A percentile compares a stretch with the other conserved stretches of the same genome.
These are phyloP conservation scores for Fusarium guadeloupense DNA, from an alignment of 2,329 filamentous ascomycete genomes.

Conservation along the genomic window DNA sequence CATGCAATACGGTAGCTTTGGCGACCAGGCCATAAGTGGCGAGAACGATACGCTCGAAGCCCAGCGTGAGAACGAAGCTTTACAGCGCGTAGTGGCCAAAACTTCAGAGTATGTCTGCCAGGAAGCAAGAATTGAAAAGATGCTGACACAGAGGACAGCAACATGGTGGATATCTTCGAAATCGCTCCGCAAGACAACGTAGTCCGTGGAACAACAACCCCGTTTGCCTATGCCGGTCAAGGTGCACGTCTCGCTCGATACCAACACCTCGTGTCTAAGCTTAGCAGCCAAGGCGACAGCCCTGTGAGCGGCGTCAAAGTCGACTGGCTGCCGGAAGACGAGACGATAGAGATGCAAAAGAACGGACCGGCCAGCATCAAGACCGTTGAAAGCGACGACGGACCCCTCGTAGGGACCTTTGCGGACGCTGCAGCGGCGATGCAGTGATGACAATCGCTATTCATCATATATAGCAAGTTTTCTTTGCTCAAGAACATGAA, in stretches of 20 bases:
- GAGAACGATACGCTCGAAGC: conserved; percentile 70
- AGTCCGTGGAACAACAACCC: conserved; percentile 48
- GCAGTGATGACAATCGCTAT: conserved; percentile 42
- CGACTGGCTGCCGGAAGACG: conserved; percentile 66
- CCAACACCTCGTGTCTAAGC: conserved; percentile 68
- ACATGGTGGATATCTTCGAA: conserved; percentile 74
- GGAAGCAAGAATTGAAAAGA: background rate
- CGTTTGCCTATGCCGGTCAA: conserved; percentile 62
- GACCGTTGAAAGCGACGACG: conserved; percentile 48
- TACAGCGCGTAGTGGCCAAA: conserved; percentile 70
- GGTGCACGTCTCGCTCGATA: conserved; percentile 67
- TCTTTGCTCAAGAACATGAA: background rate
- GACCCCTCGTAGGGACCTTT: conserved; percentile 67
- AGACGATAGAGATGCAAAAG: conserved; percentile 56
- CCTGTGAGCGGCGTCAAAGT: conserved; percentile 56
- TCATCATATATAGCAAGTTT: background rate
- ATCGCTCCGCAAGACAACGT: conserved; percentile 63
- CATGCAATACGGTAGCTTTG: conserved; percentile 71
- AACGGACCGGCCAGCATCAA: conserved; percentile 48
- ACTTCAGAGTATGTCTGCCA: conserved; percentile 66
- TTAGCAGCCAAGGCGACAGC: conserved; percentile 58
- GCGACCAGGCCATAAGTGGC: conserved; percentile 61
- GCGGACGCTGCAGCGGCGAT: conserved; percentile 66
- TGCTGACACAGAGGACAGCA: conserved; percentile 53
- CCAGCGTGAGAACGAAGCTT: conserved; percentile 70